Evolutionary conservation across 768 basidiomycete species (phyloP).

Genomic region (Postia placenta): DNA sequence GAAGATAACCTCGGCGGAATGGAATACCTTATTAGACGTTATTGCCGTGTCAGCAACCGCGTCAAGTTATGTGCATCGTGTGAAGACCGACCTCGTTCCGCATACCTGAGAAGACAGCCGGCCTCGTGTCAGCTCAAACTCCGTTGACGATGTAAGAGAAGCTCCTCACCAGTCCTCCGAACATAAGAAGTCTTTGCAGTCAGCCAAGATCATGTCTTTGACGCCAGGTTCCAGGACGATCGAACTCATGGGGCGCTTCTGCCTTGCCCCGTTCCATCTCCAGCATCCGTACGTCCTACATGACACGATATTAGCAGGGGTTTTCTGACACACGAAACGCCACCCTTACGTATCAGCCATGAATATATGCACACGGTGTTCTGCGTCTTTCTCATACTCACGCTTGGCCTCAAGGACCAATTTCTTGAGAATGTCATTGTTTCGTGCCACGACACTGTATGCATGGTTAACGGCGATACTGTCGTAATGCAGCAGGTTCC

Average conservation of each 20-base stretch:
- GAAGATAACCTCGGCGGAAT: constrained; percentile 79
- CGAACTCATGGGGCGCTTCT: constrained; percentile 89
- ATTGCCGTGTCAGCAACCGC: constrained; percentile 3
- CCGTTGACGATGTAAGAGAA: constrained; percentile 1
- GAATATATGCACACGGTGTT: constrained; percentile 86
- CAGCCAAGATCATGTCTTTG: constrained; percentile 84
- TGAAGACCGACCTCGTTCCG: constrained; percentile 65
- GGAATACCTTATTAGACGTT: constrained; percentile 72
- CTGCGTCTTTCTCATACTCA: constrained; percentile 87
- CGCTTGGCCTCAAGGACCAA: constrained; percentile 83
- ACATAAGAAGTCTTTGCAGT: constrained; percentile 79
- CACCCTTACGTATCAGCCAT: constrained; percentile 77
- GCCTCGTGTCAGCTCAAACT: constrained; percentile 11
- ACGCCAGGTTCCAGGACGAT: constrained; percentile 87
- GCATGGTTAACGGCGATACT: not conserved
- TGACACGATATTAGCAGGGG: constrained; percentile 7
- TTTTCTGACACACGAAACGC: constrained; percentile 12
- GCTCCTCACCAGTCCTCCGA: constrained; percentile 79
- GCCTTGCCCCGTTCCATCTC: constrained; percentile 85
- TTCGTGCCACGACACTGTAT: constrained; percentile 76
- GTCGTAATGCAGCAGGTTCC: not conserved
- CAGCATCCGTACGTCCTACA: constrained; percentile 66
- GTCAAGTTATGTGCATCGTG: not conserved
- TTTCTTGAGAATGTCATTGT: constrained; percentile 82
- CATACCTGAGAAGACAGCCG: constrained; percentile 56